phyloP scores from a whole-genome alignment of 2,329 filamentous ascomycete genomes.

The Epichloe sp. region DNA sequence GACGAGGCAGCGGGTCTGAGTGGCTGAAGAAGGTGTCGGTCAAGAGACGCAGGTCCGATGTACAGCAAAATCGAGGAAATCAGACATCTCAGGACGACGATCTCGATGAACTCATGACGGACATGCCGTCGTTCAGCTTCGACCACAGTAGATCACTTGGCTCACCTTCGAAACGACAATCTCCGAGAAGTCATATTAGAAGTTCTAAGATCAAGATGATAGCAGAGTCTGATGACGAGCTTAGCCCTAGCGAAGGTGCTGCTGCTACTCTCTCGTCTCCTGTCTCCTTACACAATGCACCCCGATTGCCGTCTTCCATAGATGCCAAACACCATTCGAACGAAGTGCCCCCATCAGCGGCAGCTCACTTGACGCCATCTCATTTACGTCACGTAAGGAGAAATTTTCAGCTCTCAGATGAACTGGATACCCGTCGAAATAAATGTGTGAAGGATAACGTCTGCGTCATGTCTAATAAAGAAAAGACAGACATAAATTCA shows the following conservation, averaged over 20 bases:
- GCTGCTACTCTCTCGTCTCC: conserved; percentile 15
- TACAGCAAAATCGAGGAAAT: conserved; percentile 1
- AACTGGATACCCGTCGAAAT: not conserved
- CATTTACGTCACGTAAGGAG: not conserved
- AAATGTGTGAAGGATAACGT: not conserved
- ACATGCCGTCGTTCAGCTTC: conserved; percentile 4
- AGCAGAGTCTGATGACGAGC: conserved; percentile 7
- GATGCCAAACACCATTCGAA: not conserved
- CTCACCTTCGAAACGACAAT: conserved; percentile 7
- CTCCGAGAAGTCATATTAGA: conserved; percentile 5
- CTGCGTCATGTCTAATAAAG: not conserved
- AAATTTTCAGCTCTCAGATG: not conserved
- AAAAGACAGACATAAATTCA: not conserved
- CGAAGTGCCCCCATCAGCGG: not conserved
- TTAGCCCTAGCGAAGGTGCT: conserved; percentile 4
- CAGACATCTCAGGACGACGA: conserved; percentile 3
- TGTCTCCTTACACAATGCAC: conserved; percentile 12
- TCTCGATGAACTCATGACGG: conserved; percentile 8
- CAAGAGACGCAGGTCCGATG: conserved; percentile 16
- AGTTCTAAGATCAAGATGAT: not conserved
- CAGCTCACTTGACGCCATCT: conserved; percentile 3
- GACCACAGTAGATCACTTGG: not conserved
- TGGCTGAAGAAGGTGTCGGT: conserved; percentile 19
- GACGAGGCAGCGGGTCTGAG: conserved; percentile 14
- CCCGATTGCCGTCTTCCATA: not conserved